Base-by-base conservation (phyloP, 495 filamentous ascomycete genomes). In the Aspergillus biplanus region DNA sequence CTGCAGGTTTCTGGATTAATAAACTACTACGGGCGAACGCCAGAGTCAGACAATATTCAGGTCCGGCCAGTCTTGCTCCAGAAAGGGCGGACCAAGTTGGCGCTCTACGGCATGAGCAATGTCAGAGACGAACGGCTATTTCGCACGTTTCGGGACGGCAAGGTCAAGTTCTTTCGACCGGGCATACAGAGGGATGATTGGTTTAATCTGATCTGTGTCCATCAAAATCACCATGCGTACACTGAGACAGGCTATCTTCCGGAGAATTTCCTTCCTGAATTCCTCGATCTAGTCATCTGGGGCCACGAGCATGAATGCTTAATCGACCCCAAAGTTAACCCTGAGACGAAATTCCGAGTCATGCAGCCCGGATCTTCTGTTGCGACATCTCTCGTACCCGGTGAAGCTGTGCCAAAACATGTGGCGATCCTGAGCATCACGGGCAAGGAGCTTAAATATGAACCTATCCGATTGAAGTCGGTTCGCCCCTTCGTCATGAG, bases 331-430 rank as follows among this genome's bases (percentile, higher is more conserved):
- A 69, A 75, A 11, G 82, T 85, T 31, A 97, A 97, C 68, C 86
- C 90, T 0, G 92, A 97, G 72, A 96, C 86, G 61, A 88, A 88
- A 8, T 98, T 98, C 66, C 87, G 93, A 69, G 93, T 99, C 63
- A 97, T 99, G 85, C 95, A 99, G 67, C 95, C 95, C 0, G 95
- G 95, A 5, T 98, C 96, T 0, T 97, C 95, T 1, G 87, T 99
- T 2, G 95, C 94, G 8, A 99, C 95, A 4, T 97, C 96, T 1
- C 79, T 99, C 1, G 86, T 91, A 33, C 89, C 89, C 0, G 94
- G 96, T 13, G 95, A 99, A 76, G 92, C 96, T 6, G 92, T 93
- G 5, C 75, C 92, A 13, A 99, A 99, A 69, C 89, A 97, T 52
- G 91, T 97, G 32, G 87, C 92, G 1, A 88, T 99, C 21, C 72